phyloP scores from a whole-genome alignment of 495 filamentous ascomycete species.

The Xylaria cubensis region DNA sequence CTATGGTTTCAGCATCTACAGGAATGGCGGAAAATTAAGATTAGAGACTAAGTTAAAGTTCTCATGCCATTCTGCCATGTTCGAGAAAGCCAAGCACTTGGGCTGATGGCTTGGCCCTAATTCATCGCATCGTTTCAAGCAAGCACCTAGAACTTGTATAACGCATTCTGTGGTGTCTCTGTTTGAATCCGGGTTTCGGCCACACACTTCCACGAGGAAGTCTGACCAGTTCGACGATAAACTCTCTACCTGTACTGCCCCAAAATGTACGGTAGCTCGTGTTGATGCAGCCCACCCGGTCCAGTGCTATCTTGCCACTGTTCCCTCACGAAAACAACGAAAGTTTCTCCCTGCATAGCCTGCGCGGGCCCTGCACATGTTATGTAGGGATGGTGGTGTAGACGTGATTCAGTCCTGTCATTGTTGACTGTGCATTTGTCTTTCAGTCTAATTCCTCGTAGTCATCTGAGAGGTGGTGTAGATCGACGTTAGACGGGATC shows the following conservation, averaged over 20 bases:
- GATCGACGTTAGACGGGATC: conserved; percentile 20
- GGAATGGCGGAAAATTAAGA: not conserved
- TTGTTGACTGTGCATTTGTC: conserved; percentile 4
- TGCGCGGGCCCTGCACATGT: not conserved
- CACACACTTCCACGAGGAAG: not conserved
- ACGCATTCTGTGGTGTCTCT: not conserved
- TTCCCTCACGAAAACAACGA: not conserved
- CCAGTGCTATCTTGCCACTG: conserved; percentile 8
- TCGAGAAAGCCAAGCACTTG: conserved; percentile 2
- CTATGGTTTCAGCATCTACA: conserved; percentile 10
- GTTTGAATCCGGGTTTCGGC: not conserved
- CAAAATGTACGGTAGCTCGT: conserved; percentile 1
- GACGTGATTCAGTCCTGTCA: conserved; percentile 24
- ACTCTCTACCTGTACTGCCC: not conserved
- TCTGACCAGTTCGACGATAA: not conserved
- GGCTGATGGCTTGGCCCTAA: not conserved
- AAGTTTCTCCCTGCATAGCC: not conserved
- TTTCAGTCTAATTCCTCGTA: not conserved
- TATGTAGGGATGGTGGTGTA: not conserved
- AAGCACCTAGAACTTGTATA: not conserved
- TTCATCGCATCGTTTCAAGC: not conserved
- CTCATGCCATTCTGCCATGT: not conserved
- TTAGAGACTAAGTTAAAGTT: not conserved
- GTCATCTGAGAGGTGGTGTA: not conserved
- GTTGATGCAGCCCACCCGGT: conserved; percentile 11